Base-by-base conservation (phyloP, 495 filamentous ascomycete species). In the Penicillium coprophilum region DNA sequence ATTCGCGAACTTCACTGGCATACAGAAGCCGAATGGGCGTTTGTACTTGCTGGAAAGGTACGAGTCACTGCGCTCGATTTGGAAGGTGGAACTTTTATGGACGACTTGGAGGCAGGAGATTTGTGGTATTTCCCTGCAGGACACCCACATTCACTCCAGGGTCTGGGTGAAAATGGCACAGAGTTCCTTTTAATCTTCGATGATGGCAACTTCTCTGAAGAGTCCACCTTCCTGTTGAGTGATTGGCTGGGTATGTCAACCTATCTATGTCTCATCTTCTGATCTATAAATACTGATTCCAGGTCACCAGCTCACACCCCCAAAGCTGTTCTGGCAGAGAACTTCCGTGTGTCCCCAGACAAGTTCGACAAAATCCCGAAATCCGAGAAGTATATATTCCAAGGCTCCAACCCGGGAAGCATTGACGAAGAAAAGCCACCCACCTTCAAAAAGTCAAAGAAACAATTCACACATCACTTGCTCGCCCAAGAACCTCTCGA, bases 51-150 rank as follows among this genome's bases (percentile, higher is more conserved):
- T 44, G 84, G 61, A 15, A 49, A 53, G 2, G 57, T 63, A 13
- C 57, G 57, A 46, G 77, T 87, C 23, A 87, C 85, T 4, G 87
- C 82, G 5, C 72, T 90, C 8, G 86, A 90, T 70, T 77, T 82
- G 47, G 83, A 88, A 50, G 86, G 86, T 8, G 85, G 80, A 23
- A 85, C 78, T 61, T 88, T 87, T 63, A 81, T 87, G 51, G 86
- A 88, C 56, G 86, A 88, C 62, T 71, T 88, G n/a, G 74, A 82
- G 54, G 81, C 81, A 53, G 87, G 87, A 13, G 86, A 90, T 64
- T 71, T 89, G 2, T 90, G 86, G 87, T 90, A 88, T 62, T 90
- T 88, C 70, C 86, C 86, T n/a, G 78, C 80, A 24, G 87, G 87
- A 11, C 79, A 87, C 39, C 86, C 86, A 3, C 86, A 90, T 68